Evolutionary conservation across 2,329 filamentous ascomycete genomes (phyloP).

Genomic region (Lachnellula arida): DNA sequence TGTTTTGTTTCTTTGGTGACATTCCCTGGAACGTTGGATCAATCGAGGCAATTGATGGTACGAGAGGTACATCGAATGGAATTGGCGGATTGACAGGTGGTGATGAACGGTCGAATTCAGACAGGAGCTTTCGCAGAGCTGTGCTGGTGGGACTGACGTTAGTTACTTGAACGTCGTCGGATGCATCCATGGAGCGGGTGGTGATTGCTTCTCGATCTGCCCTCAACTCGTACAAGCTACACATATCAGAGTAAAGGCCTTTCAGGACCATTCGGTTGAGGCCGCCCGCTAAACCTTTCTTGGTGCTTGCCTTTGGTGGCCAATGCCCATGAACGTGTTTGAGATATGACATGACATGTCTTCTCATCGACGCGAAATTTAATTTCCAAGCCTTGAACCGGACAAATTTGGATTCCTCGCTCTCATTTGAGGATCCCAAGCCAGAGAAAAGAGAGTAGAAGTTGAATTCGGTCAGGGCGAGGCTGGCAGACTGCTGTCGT

Average conservation of each 20-base stretch:
- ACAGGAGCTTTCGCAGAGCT: constrained; percentile 73
- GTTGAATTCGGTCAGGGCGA: constrained; percentile 79
- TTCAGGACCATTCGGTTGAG: constrained; percentile 79
- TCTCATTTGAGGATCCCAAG: constrained; percentile 76
- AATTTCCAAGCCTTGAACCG: constrained; percentile 81
- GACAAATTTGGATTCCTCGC: constrained; percentile 69
- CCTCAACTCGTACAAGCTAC: constrained; percentile 79
- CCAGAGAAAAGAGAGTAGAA: constrained; percentile 88
- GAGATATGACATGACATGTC: constrained; percentile 57
- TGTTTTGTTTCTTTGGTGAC: constrained; percentile 68
- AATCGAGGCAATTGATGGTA: constrained; percentile 65
- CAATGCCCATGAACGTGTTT: constrained; percentile 65
- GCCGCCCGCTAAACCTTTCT: constrained; percentile 86
- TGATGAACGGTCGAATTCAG: constrained; percentile 83
- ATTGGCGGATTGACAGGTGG: constrained; percentile 88
- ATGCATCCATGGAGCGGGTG: constrained; percentile 62
- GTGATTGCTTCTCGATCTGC: constrained; percentile 77
- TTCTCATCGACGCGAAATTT: constrained; percentile 70
- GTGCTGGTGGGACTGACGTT: constrained; percentile 56
- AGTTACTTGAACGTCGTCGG: constrained; percentile 48
- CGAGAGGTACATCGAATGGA: constrained; percentile 78
- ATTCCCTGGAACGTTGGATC: constrained; percentile 60
- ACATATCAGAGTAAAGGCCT: constrained; percentile 81
- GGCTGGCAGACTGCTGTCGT: constrained; percentile 65
- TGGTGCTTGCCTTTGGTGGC: constrained; percentile 87